Base-by-base conservation (phyloP, 495 filamentous ascomycete genomes). In the Penicillium riverlandense region DNA sequence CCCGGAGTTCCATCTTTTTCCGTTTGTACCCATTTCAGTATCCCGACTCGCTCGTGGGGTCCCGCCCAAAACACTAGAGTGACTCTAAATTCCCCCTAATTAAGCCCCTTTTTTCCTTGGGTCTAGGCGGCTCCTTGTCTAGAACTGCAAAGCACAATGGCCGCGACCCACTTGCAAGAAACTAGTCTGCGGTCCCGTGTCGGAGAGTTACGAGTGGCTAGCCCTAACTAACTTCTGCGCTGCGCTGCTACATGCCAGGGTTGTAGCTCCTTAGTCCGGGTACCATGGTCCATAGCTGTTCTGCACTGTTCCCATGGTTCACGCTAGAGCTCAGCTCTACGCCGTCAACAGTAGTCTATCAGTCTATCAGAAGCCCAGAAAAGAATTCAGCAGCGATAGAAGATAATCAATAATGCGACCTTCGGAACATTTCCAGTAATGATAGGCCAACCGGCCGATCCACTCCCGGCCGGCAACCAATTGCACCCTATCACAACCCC, bases 351-450 rank as follows among this genome's bases (percentile, higher is more conserved):
- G 22, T 22, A 22, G 22, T 22, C 22, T 22, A 22, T 22, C 2
- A 22, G n/a, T n/a, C n/a, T n/a, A n/a, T n/a, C n/a, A 22, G 2
- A 22, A 22, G 22, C 22, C 22, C 22, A 6, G 32, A 34, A 34
- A 12, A 33, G 6, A 34, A 34, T 34, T 7, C 32, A 22, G 22
- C 22, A 22, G 22, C 22, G 22, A 22, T 22, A 22, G 4, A 22
- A 22, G 22, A 36, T 39, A 29, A 36, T 29, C 28, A 36, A 48
- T 40, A 49, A 44, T 40, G 31, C 39, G 45, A 52, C 46, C 35
- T 37, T 49, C 48, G 48, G 51, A 52, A 22, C 54, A 54, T 50
- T 57, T 60, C 37, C 35, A 54, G 57, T 57, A 60, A 52, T 60
- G 57, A 60, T 60, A 55, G 46, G 38, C 54, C 44, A 43, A 39